A percentile compares a stretch with the other conserved stretches of the same genome.
Conservation (phyloP, 176 grass and related monocot genomes). For the Pontederia paniculata region DNA sequence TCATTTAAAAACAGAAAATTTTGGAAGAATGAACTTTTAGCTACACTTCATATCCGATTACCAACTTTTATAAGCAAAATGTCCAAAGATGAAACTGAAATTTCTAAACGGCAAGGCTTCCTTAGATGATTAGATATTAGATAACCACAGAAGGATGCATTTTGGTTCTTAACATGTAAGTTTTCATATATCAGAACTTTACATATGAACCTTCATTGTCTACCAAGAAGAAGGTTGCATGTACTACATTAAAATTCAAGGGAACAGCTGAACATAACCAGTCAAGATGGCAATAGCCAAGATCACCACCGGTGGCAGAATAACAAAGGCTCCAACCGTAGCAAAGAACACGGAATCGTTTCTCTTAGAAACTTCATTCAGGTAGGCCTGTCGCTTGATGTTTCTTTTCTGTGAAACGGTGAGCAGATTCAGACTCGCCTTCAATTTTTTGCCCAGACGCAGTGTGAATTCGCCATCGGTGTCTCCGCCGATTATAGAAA, state of each 20-base stretch:
- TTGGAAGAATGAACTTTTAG: too few species aligned
- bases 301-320: conserved; percentile 64
- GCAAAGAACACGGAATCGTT: conserved; percentile 89
- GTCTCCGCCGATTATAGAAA: conserved; percentile 36
- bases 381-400: conserved; percentile 75
- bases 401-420: conserved; percentile 77
- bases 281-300: conserved; percentile 60
- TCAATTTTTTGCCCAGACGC: conserved; percentile 63
- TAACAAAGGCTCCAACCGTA: conserved; percentile 57
- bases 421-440: conserved; percentile 43
- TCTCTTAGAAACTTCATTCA: conserved; percentile 53
- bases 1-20: too few species aligned
- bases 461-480: conserved; percentile 61
- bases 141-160: too few species aligned
- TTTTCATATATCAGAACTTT: too few species aligned
- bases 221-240: too few species aligned
- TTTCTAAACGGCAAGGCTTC: too few species aligned
- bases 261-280: conserved; percentile 79
- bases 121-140: too few species aligned
- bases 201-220: too few species aligned
- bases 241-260: conserved; percentile 19
- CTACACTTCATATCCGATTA: too few species aligned
- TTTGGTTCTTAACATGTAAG: too few species aligned
- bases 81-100: too few species aligned
- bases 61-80: too few species aligned